Evolutionary conservation across 2,329 filamentous ascomycete genomes (phyloP).

Genomic region (Alternaria hordeiaustralica): DNA sequence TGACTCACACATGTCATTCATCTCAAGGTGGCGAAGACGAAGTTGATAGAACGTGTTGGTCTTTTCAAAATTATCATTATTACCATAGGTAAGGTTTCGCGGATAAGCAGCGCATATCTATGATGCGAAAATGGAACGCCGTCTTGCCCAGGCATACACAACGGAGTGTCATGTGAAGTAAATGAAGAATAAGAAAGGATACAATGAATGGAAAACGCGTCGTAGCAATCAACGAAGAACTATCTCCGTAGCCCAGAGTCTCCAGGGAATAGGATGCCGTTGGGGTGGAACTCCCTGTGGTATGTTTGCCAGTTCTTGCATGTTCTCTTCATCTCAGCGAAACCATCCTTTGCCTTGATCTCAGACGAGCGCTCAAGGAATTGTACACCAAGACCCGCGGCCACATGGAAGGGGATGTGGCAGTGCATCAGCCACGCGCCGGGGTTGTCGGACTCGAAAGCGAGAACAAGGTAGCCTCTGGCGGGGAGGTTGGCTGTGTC

Average conservation of each 20-base stretch:
- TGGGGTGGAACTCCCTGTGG: conserved; percentile 3
- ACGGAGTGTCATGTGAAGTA: not conserved
- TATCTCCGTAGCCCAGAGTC: conserved; percentile 16
- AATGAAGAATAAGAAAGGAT: not conserved
- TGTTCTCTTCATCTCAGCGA: conserved; percentile 29
- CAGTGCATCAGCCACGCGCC: conserved; percentile 51
- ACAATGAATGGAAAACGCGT: not conserved
- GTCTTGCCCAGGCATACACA: not conserved
- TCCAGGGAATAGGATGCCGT: conserved; percentile 23
- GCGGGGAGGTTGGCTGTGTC: conserved; percentile 46
- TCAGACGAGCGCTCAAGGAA: conserved; percentile 56
- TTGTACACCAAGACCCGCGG: conserved; percentile 57
- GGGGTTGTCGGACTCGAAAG: conserved; percentile 48
- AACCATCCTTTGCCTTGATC: conserved; percentile 26
- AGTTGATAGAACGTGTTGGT: not conserved
- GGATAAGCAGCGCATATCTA: not conserved
- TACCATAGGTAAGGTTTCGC: not conserved
- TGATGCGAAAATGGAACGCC: not conserved
- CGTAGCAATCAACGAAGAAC: not conserved
- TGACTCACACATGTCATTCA: not conserved
- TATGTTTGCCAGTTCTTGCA: conserved; percentile 36
- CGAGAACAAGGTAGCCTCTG: conserved; percentile 44
- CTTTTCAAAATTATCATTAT: not conserved
- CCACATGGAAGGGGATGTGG: conserved; percentile 47
- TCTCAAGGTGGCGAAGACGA: not conserved